Evolutionary conservation across 441 rosid genomes (phyloP).

Genomic region (Arabidopsis lyrata): DNA sequence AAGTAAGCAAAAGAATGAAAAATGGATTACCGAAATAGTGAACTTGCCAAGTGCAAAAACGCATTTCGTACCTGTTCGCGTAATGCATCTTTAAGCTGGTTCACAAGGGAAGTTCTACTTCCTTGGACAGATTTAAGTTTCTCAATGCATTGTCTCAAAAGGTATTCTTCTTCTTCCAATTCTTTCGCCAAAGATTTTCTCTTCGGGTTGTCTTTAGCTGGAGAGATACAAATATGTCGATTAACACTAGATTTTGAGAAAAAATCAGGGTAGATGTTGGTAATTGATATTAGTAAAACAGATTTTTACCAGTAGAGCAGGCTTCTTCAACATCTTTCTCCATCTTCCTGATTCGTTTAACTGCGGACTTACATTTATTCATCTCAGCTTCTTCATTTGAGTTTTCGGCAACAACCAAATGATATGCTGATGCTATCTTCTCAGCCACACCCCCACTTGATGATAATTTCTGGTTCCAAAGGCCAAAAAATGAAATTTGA

Average conservation of each 20-base stretch:
- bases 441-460: conserved; percentile 82
- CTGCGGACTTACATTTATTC: conserved; percentile 79
- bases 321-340: conserved; percentile 78
- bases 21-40: background rate
- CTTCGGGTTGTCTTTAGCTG: conserved; percentile 68
- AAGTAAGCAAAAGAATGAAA: conserved; percentile 30
- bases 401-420: conserved; percentile 71
- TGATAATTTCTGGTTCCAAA: conserved; percentile 66
- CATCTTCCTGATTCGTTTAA: conserved; percentile 77
- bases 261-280: too few species aligned
- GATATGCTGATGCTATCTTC: conserved; percentile 91
- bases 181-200: conserved; percentile 66
- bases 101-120: conserved; percentile 73
- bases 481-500: conserved; percentile 16
- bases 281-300: background rate
- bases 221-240: conserved; percentile 18
- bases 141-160: conserved; percentile 72
- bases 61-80: conserved; percentile 69
- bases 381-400: conserved; percentile 81
- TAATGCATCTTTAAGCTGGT: conserved; percentile 85
- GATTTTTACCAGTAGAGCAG: conserved; percentile 60
- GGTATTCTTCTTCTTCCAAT: conserved; percentile 73
- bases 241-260: conserved; percentile 10
- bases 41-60: conserved; percentile 17
- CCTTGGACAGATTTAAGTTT: conserved; percentile 81